Base-by-base conservation (phyloP, 331 rosid species). In the Quercus lobata region DNA sequence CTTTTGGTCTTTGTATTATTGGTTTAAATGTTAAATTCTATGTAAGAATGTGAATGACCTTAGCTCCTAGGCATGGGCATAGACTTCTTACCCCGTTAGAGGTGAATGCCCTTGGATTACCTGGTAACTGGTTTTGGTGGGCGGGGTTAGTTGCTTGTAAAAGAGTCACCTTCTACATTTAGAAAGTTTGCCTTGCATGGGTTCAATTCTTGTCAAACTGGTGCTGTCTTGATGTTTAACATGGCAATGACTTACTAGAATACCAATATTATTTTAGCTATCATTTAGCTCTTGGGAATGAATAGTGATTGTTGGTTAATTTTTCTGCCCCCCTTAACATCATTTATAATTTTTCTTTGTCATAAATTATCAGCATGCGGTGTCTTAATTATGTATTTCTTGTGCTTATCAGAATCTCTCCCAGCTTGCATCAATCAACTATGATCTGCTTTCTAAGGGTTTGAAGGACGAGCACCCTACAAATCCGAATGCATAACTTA, bases 371-470 rank as follows among this genome's bases (percentile, higher is more conserved):
- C 19, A 15, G 19, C 72, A 34, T 75, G 37, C 19, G 5, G 62
- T 37, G n/a, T 74, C 74, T 57, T 55, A 34, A 21, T 75, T 60
- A 24, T 78, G 54, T 70, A 61, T 84, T 78, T 58, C 54, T 71
- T 79, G 79, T 86, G 86, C 70, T 79, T 83, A 79, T 71, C 92
- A 96, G 99, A 96, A 96, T 88, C 98, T 96, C 81, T 96, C 99
- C 57, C 97, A 96, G 94, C 97, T 96, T 79, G 99, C 97, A 32
- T 96, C 99, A 76, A 96, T 96, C 97, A 96, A 96, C 89, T 96
- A 96, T 69, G 99, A 96, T 84, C 90, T 92, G 85, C 97, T 96
- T 74, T 83, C 94, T 27, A 93, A 96, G 88, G 98, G 97, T 82
- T 91, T 77, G 85, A 91, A 93, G 89, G 98, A 93, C 49, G 99